A percentile compares a stretch with the other conserved stretches of the same genome.
Evolutionary conservation across 2,329 filamentous ascomycete genomes (phyloP).

Genomic region (Fusarium brachygibbosum): DNA sequence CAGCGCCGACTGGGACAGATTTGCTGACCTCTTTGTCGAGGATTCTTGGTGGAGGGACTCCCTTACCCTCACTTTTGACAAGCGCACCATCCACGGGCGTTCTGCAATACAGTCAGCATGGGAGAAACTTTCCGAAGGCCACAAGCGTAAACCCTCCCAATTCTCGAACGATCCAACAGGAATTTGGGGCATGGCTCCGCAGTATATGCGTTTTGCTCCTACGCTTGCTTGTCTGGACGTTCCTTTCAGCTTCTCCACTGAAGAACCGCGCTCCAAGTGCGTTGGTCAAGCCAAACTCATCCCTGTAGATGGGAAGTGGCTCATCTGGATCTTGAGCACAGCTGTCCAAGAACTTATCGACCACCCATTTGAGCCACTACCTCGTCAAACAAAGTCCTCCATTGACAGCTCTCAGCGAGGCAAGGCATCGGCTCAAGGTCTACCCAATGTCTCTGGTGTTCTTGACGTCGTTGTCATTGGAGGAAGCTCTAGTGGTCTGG

Average conservation of each 20-base stretch:
- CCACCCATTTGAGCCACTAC: background rate
- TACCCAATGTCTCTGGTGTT: background rate
- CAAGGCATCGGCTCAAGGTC: background rate
- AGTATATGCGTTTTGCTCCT: background rate
- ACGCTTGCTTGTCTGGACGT: background rate
- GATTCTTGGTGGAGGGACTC: conserved; percentile 1
- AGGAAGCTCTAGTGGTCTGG: background rate
- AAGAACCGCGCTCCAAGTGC: background rate
- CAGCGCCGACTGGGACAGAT: background rate
- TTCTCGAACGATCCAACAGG: background rate
- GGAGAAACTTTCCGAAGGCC: background rate
- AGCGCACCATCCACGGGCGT: background rate
- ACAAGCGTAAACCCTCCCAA: background rate
- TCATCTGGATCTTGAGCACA: conserved; percentile 2
- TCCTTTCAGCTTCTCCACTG: background rate
- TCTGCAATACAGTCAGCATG: background rate
- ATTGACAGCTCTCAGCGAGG: background rate
- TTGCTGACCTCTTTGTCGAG: background rate
- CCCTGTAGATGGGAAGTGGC: background rate
- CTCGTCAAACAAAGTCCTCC: background rate
- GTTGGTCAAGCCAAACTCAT: background rate
- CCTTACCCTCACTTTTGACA: background rate
- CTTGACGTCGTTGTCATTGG: background rate
- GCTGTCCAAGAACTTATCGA: background rate
- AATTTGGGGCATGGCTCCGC: background rate